Evolutionary conservation across 2,329 filamentous ascomycete species (phyloP), one percentile per base, ranked within the genome.

Genomic region (Colletotrichum chrysophilum): DNA sequence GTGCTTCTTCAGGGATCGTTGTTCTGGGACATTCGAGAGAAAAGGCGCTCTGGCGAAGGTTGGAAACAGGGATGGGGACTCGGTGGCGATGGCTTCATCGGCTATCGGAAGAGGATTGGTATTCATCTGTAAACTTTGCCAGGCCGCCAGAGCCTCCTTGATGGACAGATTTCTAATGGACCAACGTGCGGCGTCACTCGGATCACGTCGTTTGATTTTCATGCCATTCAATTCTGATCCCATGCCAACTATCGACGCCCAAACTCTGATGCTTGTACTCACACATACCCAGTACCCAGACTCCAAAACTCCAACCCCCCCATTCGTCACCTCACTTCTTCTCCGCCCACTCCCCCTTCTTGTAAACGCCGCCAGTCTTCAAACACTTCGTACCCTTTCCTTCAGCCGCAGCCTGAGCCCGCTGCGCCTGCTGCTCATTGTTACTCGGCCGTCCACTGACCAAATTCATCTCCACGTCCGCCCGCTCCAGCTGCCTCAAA

Each of bases 11-110:
- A 28, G 26, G 26, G 26, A 7, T 75, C 73, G 1, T 43, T 75
- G 7, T 73, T 75, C 6, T 75, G 84, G 72, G 78, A 80, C 58
- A 77, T 75, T 21, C 64, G 73, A 1, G 64, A 75, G 14, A 72
- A 60, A 7, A 32, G 65, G 4, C 56, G 26, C 2, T 68, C 62
- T 4, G 73, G 69, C 16, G 30, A 69, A 43, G 64, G 70, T 3
- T 75, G 73, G 73, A 43, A 69, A 3, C 69, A 75, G 24, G 73
- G 73, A 9, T 75, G 68, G 68, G 61, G 68, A 18, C 36, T 71
- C 4, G 72, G 71, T 10, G 67, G 67, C 4, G 67, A 74, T 58
- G 36, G 67, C 4, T 74, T 74, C 4, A 24, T 61, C 2, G 71
- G 71, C 7, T 28, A 24, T 36, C 62, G 26, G 12, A 10, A n/a